Percentiles rank a stretch among this genome's conserved stretches.
Evolutionary conservation across 2,329 filamentous ascomycete species (phyloP).

Genomic region (Akanthomyces uredinophilus): DNA sequence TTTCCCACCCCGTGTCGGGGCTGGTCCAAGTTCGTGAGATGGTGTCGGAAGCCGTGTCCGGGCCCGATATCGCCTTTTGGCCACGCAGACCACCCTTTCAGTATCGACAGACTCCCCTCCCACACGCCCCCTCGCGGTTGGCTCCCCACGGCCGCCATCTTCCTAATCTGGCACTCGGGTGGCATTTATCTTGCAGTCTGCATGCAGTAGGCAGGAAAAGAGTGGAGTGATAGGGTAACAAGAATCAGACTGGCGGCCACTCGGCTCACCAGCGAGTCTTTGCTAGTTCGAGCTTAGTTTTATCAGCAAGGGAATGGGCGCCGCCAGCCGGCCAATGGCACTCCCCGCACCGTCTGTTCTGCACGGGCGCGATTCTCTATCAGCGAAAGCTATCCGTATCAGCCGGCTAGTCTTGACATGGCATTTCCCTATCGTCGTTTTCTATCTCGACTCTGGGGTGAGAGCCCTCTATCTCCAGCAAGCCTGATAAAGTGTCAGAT

Average conservation of each 20-base stretch:
- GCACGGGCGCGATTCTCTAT: neutral
- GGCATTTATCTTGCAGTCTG: slow-evolving; percentile 3
- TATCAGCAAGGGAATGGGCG: slow-evolving; percentile 30
- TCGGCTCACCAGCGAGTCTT: slow-evolving; percentile 32
- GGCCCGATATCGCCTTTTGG: slow-evolving; percentile 12
- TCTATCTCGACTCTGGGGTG: neutral
- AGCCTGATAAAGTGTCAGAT: neutral
- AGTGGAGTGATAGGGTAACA: slow-evolving; percentile 10
- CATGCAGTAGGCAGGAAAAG: neutral
- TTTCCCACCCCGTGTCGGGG: neutral
- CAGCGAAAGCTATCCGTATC: neutral
- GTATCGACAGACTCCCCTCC: neutral
- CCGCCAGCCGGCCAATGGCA: slow-evolving; percentile 32
- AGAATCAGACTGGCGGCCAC: neutral
- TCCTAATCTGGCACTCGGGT: slow-evolving; percentile 8
- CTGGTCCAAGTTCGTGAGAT: neutral
- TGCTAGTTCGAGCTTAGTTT: slow-evolving; percentile 40
- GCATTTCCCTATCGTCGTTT: neutral
- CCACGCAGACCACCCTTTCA: neutral
- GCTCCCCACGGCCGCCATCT: neutral
- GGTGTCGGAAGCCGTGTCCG: slow-evolving; percentile 10
- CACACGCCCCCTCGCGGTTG: slow-evolving; percentile 4
- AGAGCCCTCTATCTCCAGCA: neutral
- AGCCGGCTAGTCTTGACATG: neutral
- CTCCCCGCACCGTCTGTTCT: neutral